phyloP scores from a whole-genome alignment of 345 rosid genomes.

The Eucalyptus curtisii region DNA sequence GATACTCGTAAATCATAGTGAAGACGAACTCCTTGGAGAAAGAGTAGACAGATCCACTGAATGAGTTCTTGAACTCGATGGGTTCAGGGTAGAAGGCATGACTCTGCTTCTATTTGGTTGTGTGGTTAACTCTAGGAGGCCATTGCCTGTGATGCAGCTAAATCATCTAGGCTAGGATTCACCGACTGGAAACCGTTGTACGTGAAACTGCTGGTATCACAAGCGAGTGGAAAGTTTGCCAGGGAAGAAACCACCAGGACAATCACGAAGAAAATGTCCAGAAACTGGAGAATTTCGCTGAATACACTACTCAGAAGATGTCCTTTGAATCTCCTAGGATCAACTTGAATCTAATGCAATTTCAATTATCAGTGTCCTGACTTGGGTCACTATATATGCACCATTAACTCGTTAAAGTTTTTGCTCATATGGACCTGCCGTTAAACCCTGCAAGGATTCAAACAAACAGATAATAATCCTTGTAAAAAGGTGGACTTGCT shows the following conservation, averaged over 20 bases:
- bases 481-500: no score
- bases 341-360: background rate
- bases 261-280: background rate
- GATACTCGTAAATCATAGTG: background rate
- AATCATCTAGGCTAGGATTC: constrained; percentile 19
- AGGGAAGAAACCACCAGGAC: background rate
- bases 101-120: constrained; percentile 5
- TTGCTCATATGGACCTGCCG: no score
- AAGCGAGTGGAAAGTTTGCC: background rate
- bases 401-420: no score
- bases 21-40: background rate
- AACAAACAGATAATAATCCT: no score
- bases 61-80: background rate
- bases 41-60: no score
- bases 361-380: background rate
- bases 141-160: constrained; percentile 10
- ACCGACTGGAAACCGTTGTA: background rate
- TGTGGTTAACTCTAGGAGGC: constrained; percentile 32
- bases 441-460: no score
- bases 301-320: background rate
- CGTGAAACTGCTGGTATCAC: background rate
- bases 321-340: background rate
- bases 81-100: constrained; percentile 18
- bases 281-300: background rate
- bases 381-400: no score